Base-by-base conservation (phyloP, 768 basidiomycete genomes). In the Strobilomyces confusus region DNA sequence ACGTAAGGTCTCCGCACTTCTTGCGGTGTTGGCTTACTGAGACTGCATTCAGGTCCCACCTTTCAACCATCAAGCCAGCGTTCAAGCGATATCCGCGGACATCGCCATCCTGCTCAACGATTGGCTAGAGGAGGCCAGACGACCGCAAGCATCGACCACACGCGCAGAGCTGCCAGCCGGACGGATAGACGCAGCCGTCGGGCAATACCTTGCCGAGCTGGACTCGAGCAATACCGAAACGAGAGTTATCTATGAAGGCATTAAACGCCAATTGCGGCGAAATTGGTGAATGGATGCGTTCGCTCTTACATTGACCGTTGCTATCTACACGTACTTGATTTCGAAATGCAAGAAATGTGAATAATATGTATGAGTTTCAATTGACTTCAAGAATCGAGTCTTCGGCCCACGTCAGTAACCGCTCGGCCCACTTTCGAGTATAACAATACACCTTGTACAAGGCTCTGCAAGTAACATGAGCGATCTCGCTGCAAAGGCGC, bases 371-470 rank as follows among this genome's bases (percentile, higher is more conserved):
- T 14, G 33, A 50, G 25, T 20, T 47, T 74, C 67, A 81, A 57
- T 76, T 77, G 48, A 91, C 89, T 68, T 92, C 89, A 33, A 92
- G 72, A 54, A 92, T 91, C 3, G 83, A 85, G 66, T 89, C 85
- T 64, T 92, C 89, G 5, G 89, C 89, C 30, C 85, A 80, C 9
- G 82, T 73, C 32, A 92, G 73, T 20, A 86, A 49, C 22, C 81
- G 76, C 62, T 84, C 82, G 1, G 85, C 79, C 30, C 79, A 62
- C 33, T 64, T 72, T 63, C 86, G 77, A 2, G 87, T 90, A 30
- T 84, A 63, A 50, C 73, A 69, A 65, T 89, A 92, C 3, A 91
- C 84, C 57, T 86, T 78, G 62, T 78, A 80, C 29, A 92, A 62
- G 12, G 89, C 86, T 61, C 89, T 92, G 55, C 41, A 51, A 47